Percentiles rank a stretch among this genome's conserved stretches.
These are phyloP conservation scores for Apodospora peruviana DNA, from an alignment of 495 filamentous ascomycete genomes.

Conservation along the genomic window DNA sequence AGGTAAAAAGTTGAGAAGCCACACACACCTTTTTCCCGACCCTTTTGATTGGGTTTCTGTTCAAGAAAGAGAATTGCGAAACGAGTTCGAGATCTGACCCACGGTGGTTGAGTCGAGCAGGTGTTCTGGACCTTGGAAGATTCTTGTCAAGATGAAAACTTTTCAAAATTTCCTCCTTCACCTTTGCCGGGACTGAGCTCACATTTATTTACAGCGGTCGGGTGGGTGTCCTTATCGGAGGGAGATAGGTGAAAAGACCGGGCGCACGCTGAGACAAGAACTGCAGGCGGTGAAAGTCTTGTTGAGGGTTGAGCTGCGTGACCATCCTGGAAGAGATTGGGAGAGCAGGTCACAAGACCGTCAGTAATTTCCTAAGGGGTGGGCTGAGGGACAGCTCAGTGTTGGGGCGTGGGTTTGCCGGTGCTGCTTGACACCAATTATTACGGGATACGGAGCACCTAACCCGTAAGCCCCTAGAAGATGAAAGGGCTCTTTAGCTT, in stretches of 20 bases:
- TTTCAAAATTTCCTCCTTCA: background rate
- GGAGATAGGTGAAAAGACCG: background rate
- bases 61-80: no score
- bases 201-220: background rate
- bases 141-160: no score
- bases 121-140: no score
- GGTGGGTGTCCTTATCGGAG: background rate
- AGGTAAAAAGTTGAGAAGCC: background rate
- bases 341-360: conserved; percentile 7
- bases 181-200: background rate
- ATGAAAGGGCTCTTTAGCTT: no score
- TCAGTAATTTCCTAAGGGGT: background rate
- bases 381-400: no score
- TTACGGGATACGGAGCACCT: no score
- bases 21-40: background rate
- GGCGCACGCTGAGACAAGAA: background rate
- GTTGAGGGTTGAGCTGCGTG: background rate
- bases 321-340: background rate
- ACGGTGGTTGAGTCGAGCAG: no score
- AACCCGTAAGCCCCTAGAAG: no score
- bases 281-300: background rate
- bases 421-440: background rate
- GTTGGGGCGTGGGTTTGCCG: no score
- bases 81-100: no score
- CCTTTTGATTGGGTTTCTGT: no score